A percentile compares a stretch with the other conserved stretches of the same genome.
Conservation (phyloP, 2,329 filamentous ascomycete species). For the Zalaria sp. region DNA sequence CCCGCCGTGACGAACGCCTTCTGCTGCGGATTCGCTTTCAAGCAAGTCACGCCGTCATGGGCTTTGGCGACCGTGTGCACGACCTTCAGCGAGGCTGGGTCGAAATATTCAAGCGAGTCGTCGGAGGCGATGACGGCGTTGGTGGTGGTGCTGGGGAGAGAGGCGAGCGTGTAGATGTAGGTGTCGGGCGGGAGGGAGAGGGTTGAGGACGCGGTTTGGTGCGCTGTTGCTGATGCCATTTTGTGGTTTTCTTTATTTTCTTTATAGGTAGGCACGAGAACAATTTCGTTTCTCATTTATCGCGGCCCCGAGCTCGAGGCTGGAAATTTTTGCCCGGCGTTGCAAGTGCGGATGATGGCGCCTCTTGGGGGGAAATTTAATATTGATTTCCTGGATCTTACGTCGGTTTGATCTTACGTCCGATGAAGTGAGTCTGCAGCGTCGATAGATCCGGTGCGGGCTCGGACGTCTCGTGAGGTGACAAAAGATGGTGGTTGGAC, state of each 20-base stretch:
- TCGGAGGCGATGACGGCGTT: conserved; percentile 56
- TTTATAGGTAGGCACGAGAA: no score
- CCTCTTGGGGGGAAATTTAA: no score
- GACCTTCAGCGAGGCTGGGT: conserved; percentile 41
- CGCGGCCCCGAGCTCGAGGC: no score
- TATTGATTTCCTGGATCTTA: no score
- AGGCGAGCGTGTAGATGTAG: conserved; percentile 44
- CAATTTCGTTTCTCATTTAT: no score
- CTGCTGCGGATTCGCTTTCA: conserved; percentile 32
- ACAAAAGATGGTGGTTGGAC: no score
- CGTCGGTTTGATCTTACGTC: no score
- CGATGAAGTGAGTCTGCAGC: no score
- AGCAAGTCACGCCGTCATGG: conserved; percentile 46
- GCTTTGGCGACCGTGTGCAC: conserved; percentile 33
- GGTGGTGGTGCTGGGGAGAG: conserved; percentile 18
- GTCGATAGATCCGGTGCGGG: no score
- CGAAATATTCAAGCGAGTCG: conserved; percentile 52
- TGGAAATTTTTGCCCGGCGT: no score
- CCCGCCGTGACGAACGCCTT: conserved; percentile 52
- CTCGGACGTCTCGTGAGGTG: no score
- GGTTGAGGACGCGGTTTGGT: conserved; percentile 2
- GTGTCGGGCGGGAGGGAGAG: conserved; percentile 12
- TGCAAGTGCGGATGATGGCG: no score
- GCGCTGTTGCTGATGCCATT: conserved; percentile 1
- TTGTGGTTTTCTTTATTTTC: background rate